Evolutionary conservation across 1,284 basidiomycete species (phyloP), one percentile per base, ranked within the genome.

Genomic region (Wolfiporia cocos): DNA sequence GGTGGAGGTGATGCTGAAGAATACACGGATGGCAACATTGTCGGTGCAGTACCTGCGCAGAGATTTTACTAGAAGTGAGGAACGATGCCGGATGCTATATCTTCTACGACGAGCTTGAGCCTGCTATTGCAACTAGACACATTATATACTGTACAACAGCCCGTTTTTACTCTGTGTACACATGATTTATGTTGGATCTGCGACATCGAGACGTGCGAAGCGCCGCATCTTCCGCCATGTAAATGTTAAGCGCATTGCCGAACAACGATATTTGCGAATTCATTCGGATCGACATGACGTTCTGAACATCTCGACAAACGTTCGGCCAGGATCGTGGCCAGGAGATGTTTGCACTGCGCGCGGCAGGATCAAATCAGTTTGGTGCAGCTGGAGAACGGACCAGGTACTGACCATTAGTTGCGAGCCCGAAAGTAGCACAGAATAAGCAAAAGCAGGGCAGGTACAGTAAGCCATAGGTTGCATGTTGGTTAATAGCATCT

Each of bases 311-410:
- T 67, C 1, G 65, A 65, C 32, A 85, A 58, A 41, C 69, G 71
- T 24, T 71, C 58, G 3, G 81, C 81, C 12, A 89, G 61, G 12
- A 69, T 61, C 9, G 72, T 70, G 5, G 85, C 85, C n/a, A 88
- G 67, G 1, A 86, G 58, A 55, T 89, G 86, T 56, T 89, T 88
- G 58, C 86, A 89, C 86, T 88, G 46, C 11, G 17, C 7, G 24
- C 11, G 2, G 22, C 9, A 32, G 17, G 10, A 5, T 24, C 3
- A 15, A 22, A n/a, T 37, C 0, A 18, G 7, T 20, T 36, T 20
- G 10, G 11, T 10, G 28, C 10, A 23, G 14, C 26, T 14, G 26
- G 26, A 28, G 46, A 21, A 39, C 6, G 19, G 9, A 15, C 3
- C 19, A 10, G 3, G 14, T 5, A 40, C 64, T 41, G 47, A 83